A percentile compares a stretch with the other conserved stretches of the same genome.
Evolutionary conservation across 1,139 yeast genomes (phyloP).

Genomic region (Suhomyces yuchorum): DNA sequence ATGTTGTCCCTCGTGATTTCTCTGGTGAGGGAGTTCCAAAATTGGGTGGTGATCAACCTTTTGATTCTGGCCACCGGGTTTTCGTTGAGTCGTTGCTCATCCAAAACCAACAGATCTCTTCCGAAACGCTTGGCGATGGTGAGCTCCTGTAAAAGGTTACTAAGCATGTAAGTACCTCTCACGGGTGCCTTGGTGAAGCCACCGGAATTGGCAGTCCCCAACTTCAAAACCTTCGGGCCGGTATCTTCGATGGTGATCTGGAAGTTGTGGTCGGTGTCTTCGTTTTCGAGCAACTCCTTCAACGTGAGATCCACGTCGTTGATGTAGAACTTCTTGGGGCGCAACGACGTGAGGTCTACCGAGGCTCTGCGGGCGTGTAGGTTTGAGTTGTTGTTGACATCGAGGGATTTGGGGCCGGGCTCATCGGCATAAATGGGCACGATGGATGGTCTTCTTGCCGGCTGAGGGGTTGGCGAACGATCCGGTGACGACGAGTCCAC

Average conservation of each 20-base stretch:
- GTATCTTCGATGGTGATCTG: slow-evolving; percentile 92
- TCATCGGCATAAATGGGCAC: slow-evolving; percentile 32
- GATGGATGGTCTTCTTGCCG: slow-evolving; percentile 29
- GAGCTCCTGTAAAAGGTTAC: slow-evolving; percentile 84
- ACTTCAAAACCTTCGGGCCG: slow-evolving; percentile 84
- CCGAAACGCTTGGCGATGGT: slow-evolving; percentile 86
- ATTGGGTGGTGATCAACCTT: slow-evolving; percentile 72
- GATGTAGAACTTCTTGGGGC: slow-evolving; percentile 64
- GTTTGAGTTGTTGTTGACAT: not conserved
- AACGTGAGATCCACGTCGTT: slow-evolving; percentile 76
- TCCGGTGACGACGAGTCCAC: slow-evolving; percentile 12
- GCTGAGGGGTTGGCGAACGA: slow-evolving; percentile 13
- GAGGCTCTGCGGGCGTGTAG: slow-evolving; percentile 50
- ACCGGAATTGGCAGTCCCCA: slow-evolving; percentile 83
- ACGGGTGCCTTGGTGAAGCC: slow-evolving; percentile 75
- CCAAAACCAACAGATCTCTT: slow-evolving; percentile 71
- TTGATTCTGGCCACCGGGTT: slow-evolving; percentile 82
- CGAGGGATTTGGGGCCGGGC: slow-evolving; percentile 4
- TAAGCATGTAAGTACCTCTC: slow-evolving; percentile 89
- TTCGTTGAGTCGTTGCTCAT: slow-evolving; percentile 82
- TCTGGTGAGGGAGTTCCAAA: slow-evolving; percentile 83
- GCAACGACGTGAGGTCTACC: slow-evolving; percentile 55
- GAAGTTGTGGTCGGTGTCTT: slow-evolving; percentile 83
- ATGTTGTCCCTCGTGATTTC: slow-evolving; percentile 62
- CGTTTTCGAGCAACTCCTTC: slow-evolving; percentile 66